Evolutionary conservation across 257 asterid species (phyloP), one percentile per base, ranked within the genome.

Genomic region (Penstemon newberryi): DNA sequence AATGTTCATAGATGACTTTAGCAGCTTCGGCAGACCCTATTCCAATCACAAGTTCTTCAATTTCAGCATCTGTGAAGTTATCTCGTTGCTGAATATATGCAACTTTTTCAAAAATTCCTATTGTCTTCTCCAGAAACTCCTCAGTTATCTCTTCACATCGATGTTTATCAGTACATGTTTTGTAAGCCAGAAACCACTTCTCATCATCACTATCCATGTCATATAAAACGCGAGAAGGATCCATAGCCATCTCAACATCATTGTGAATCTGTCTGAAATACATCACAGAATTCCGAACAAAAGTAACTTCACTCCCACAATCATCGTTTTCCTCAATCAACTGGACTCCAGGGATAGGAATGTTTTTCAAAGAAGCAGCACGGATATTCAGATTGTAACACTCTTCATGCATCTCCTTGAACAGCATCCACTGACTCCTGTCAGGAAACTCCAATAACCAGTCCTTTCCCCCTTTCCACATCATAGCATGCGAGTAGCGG

Each of bases 391-490:
- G 81, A 73, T 93, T 90, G 75, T 83, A 78, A 75, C 99, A 90
- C 82, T 90, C 97, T 81, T 90, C 99, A 45, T 90, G 82, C 85
- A 93, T 82, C 90, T 90, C 99, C 86, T 90, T 90, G 86, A 93
- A 93, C 70, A 88, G 81, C 65, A 69, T 75, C 97, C 99, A 93
- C 75, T 90, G 99, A 78, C 89, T 80, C 73, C 98, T 79, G 71
- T 93, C 96, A 68, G 92, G 89, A 69, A 93, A 93, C 84, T 93
- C 98, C 72, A 93, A 77, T 19, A 81, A 86, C 98, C 98, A 93
- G 73, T 93, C 97, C 79, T 90, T 93, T 68, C 97, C 98, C 65
- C 97, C 96, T 79, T 86, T 93, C 97, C 98, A 93, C 92, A 93
- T 86, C 97, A 93, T 86, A 77, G 98, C 98, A 88, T 93, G 96